A percentile compares a stretch with the other conserved stretches of the same genome.
phyloP scores from a whole-genome alignment of 2,329 filamentous ascomycete species.

The Xylaria polymorpha region DNA sequence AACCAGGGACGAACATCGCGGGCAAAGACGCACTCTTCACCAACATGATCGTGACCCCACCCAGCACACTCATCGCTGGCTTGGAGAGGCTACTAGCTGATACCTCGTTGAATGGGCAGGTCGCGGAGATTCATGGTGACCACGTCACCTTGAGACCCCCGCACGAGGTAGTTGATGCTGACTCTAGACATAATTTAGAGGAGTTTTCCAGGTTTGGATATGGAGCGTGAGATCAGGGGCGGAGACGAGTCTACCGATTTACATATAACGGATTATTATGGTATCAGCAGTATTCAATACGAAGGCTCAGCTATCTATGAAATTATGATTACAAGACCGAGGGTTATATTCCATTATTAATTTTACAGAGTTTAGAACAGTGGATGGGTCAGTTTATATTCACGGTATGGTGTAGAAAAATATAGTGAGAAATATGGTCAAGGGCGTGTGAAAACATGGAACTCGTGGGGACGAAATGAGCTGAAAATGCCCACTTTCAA shows the following conservation, averaged over 20 bases:
- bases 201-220: slow-evolving; percentile 26
- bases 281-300: not conserved
- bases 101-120: slow-evolving; percentile 55
- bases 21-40: slow-evolving; percentile 58
- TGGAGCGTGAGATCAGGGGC: not conserved
- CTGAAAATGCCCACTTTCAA: too few species aligned
- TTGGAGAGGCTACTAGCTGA: slow-evolving; percentile 57
- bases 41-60: slow-evolving; percentile 63
- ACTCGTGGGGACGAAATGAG: not conserved
- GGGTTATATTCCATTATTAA: not conserved
- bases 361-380: not conserved
- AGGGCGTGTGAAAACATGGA: not conserved
- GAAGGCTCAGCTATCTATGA: not conserved
- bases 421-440: not conserved
- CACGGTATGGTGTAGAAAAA: too few species aligned
- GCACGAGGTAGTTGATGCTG: slow-evolving; percentile 60
- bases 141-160: slow-evolving; percentile 59
- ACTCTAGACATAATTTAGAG: slow-evolving; percentile 55
- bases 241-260: not conserved
- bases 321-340: not conserved
- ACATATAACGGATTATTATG: not conserved
- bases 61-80: slow-evolving; percentile 59
- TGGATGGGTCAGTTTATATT: too few species aligned
- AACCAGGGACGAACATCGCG: slow-evolving; percentile 59
- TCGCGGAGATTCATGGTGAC: slow-evolving; percentile 64